Evolutionary conservation across 1,139 yeast genomes (phyloP).

Genomic region (Yarrowia galli): DNA sequence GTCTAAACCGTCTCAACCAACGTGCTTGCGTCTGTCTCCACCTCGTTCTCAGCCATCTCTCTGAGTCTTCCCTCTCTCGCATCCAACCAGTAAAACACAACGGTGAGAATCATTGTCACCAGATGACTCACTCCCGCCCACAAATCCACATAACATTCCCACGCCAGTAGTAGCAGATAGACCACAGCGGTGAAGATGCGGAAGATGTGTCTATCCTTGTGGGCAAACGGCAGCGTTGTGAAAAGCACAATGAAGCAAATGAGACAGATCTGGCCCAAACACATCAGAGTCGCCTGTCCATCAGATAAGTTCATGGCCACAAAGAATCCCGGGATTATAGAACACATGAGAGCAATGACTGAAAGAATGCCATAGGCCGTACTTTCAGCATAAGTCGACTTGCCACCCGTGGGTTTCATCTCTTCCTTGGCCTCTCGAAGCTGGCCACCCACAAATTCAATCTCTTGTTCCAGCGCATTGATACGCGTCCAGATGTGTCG

Average conservation of each 20-base stretch:
- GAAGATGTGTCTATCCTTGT: constrained; percentile 9
- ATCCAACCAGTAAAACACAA: constrained; percentile 1
- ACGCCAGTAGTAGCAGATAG: constrained; percentile 5
- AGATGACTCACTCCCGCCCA: constrained; percentile 6
- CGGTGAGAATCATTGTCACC: constrained; percentile 6
- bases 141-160: constrained; percentile 1
- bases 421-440: constrained; percentile 26
- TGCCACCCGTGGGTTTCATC: constrained; percentile 3
- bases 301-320: constrained; percentile 17
- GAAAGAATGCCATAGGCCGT: constrained; percentile 24
- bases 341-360: constrained; percentile 23
- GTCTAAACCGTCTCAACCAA: neutral
- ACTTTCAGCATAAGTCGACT: neutral
- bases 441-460: constrained; percentile 9
- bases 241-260: constrained; percentile 22
- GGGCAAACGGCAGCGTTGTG: constrained; percentile 24
- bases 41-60: neutral
- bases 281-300: constrained; percentile 13
- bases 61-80: neutral
- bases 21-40: neutral
- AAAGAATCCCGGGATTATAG: constrained; percentile 6
- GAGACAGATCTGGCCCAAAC: constrained; percentile 24
- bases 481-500: constrained; percentile 26
- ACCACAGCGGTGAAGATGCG: constrained; percentile 17
- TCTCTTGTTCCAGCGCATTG: constrained; percentile 11